A percentile compares a stretch with the other conserved stretches of the same genome.
Conservation (phyloP, 192 early-diverging fungal species). For the Backusella macrospora region DNA sequence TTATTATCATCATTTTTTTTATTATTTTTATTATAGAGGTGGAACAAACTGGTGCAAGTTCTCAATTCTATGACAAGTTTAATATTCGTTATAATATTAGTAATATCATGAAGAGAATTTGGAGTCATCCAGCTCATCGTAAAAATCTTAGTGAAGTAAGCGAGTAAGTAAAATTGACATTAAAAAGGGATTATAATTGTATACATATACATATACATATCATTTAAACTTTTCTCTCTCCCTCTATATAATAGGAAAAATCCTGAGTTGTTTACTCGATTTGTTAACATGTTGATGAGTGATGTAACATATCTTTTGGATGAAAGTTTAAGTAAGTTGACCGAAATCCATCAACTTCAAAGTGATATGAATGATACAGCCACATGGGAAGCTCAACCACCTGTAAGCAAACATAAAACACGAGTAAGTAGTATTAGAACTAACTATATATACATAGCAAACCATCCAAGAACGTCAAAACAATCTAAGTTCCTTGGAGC, state of each 20-base stretch:
- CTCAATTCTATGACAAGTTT: slow-evolving; percentile 99
- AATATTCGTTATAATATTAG: slow-evolving; percentile 96
- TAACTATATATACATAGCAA: slow-evolving; percentile 37
- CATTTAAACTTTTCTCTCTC: too few species aligned
- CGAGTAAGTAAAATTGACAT: slow-evolving; percentile 45
- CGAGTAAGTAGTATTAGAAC: neutral
- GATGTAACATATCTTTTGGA: slow-evolving; percentile 95
- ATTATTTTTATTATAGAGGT: too few species aligned
- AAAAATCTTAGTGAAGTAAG: slow-evolving; percentile 62
- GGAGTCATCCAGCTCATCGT: slow-evolving; percentile 76
- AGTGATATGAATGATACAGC: slow-evolving; percentile 68
- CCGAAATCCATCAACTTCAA: slow-evolving; percentile 83
- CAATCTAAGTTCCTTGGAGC: slow-evolving; percentile 64
- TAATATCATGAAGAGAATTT: slow-evolving; percentile 84
- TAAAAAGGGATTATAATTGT: neutral
- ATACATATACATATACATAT: too few species aligned
- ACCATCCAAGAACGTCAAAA: slow-evolving; percentile 65
- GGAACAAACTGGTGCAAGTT: slow-evolving; percentile 89
- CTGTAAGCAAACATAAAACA: slow-evolving; percentile 41
- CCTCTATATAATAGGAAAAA: slow-evolving; percentile 52
- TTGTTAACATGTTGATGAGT: slow-evolving; percentile 91
- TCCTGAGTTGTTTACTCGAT: slow-evolving; percentile 82
- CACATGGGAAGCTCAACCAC: slow-evolving; percentile 51
- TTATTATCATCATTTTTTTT: neutral
- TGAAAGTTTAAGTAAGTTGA: slow-evolving; percentile 86